Conservation (phyloP, 2,329 filamentous ascomycete genomes). For the Penicillium sp. region DNA sequence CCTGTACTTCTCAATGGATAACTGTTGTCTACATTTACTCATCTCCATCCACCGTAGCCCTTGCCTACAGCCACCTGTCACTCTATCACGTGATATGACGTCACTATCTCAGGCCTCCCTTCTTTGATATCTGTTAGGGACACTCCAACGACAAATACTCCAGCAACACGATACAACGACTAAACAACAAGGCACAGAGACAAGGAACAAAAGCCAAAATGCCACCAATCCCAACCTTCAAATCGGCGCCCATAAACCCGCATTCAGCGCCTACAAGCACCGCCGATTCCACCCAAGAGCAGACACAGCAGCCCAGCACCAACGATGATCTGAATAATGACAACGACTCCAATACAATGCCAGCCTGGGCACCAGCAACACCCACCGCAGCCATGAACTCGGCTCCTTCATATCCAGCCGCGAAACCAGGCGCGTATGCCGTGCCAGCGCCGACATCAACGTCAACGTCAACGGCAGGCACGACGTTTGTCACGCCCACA, state of each 20-base stretch:
- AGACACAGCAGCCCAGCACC: neutral
- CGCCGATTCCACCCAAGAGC: neutral
- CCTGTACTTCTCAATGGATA: conserved; percentile 21
- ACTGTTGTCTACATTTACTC: conserved; percentile 11
- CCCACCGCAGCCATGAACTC: neutral
- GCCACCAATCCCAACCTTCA: conserved; percentile 25
- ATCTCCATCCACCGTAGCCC: neutral
- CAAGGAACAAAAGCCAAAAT: conserved; percentile 15
- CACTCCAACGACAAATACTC: too few relatives aligned
- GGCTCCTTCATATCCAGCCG: neutral
- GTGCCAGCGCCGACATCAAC: conserved; percentile 17
- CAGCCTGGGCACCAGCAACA: conserved; percentile 4
- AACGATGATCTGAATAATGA: neutral
- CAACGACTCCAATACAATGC: too few relatives aligned
- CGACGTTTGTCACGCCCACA: conserved; percentile 5
- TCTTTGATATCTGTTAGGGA: too few relatives aligned
- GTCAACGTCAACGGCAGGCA: neutral
- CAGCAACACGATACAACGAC: neutral
- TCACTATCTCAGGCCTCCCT: neutral
- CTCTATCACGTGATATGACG: conserved; percentile 16
- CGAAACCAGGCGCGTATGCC: conserved; percentile 11
- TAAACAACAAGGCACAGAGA: neutral
- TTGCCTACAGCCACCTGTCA: conserved; percentile 1
- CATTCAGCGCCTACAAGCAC: conserved; percentile 16
- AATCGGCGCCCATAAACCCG: conserved; percentile 25